Conservation (phyloP, 345 rosid genomes). For the Alliaria petiolata region DNA sequence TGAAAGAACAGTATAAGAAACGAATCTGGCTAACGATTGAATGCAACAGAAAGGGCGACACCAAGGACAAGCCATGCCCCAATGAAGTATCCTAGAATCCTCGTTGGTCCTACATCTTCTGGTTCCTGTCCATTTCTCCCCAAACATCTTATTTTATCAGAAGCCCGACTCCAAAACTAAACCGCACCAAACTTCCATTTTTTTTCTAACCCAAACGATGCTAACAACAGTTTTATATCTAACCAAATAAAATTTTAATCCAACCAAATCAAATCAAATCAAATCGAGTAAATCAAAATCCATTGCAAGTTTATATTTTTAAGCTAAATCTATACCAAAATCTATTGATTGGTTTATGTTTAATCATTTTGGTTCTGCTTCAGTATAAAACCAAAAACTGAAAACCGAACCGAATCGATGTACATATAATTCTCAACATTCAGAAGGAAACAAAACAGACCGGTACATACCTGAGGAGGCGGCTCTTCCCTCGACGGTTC, state of each 20-base stretch:
- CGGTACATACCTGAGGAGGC: constrained; percentile 50
- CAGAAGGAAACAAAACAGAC: neutral
- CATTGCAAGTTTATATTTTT: neutral
- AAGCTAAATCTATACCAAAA: neutral
- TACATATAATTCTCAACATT: too few species aligned
- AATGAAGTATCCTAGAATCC: constrained; percentile 64
- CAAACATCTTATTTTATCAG: neutral
- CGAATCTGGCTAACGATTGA: constrained; percentile 38
- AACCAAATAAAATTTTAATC: neutral
- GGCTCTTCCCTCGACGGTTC: constrained; percentile 43
- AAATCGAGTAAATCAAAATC: neutral
- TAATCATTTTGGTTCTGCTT: neutral
- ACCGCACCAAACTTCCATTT: too few species aligned
- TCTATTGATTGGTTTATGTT: neutral
- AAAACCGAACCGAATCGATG: too few species aligned
- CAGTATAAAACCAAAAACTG: neutral
- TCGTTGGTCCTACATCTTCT: constrained; percentile 72
- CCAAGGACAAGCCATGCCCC: constrained; percentile 66
- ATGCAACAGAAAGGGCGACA: constrained; percentile 48
- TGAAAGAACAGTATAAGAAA: neutral
- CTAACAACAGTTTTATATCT: neutral
- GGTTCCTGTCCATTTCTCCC: constrained; percentile 47
- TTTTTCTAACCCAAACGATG: too few species aligned
- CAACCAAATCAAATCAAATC: neutral
- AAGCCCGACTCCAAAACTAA: too few species aligned